Percentiles rank a stretch among this genome's conserved stretches.
Conservation (phyloP, 2,329 filamentous ascomycete species). For the Colletotrichum camelliae region DNA sequence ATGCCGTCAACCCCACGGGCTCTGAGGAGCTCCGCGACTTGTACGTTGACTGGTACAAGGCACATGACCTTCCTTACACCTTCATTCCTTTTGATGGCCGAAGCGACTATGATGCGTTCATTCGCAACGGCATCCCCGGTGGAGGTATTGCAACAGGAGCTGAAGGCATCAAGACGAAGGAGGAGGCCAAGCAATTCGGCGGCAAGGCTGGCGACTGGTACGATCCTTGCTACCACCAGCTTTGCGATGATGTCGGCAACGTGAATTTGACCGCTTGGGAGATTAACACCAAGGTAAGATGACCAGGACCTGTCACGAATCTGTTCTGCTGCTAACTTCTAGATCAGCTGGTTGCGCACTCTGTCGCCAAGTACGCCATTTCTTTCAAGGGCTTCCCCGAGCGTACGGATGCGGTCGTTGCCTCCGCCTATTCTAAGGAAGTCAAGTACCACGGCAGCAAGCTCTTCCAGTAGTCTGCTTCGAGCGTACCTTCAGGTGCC, state of each 20-base stretch:
- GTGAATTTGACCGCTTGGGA: slow-evolving; percentile 66
- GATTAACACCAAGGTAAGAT: slow-evolving; percentile 61
- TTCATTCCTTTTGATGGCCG: slow-evolving; percentile 80
- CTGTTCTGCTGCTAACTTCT: slow-evolving; percentile 16
- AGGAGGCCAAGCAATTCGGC: slow-evolving; percentile 72
- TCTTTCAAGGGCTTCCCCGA: slow-evolving; percentile 71
- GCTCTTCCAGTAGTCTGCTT: slow-evolving; percentile 32
- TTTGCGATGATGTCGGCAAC: slow-evolving; percentile 65
- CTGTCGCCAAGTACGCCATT: slow-evolving; percentile 71
- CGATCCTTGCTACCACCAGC: slow-evolving; percentile 66
- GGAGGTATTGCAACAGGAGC: slow-evolving; percentile 82
- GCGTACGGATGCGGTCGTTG: slow-evolving; percentile 40
- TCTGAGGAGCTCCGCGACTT: slow-evolving; percentile 72
- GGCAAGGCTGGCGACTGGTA: slow-evolving; percentile 68
- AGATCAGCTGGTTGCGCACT: slow-evolving; percentile 68
- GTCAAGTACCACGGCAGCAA: slow-evolving; percentile 56
- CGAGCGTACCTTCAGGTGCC: slow-evolving; percentile 40
- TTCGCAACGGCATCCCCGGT: slow-evolving; percentile 73
- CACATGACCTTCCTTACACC: slow-evolving; percentile 67
- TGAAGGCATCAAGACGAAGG: slow-evolving; percentile 74
- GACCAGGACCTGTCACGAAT: slow-evolving; percentile 4
- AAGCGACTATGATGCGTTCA: slow-evolving; percentile 81
- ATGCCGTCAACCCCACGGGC: slow-evolving; percentile 72
- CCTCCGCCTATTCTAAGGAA: slow-evolving; percentile 35
- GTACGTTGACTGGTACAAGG: slow-evolving; percentile 71